A percentile compares a stretch with the other conserved stretches of the same genome.
Evolutionary conservation across 352 stramenopile species (phyloP).

Genomic region (Pythium aristosporum): DNA sequence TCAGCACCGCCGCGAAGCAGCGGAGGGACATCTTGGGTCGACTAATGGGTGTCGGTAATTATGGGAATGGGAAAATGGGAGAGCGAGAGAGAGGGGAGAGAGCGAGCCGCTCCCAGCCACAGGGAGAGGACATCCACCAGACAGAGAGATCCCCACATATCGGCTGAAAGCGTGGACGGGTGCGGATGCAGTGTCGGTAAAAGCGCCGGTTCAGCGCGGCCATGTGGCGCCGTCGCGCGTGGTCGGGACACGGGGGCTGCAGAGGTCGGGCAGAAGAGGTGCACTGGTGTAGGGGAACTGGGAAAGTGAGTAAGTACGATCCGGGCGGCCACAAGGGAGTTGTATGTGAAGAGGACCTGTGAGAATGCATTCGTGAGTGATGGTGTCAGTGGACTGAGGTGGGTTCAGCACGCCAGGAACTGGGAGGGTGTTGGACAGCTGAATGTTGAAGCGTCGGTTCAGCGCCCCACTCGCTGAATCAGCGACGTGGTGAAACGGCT

Average conservation of each 20-base stretch:
- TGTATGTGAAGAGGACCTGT: slow-evolving; percentile 6
- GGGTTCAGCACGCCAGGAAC: slow-evolving; percentile 21
- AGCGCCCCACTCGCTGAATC: neutral
- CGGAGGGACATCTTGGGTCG: too few relatives aligned
- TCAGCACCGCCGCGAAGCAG: neutral
- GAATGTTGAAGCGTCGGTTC: slow-evolving; percentile 9
- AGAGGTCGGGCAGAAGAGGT: slow-evolving; percentile 2
- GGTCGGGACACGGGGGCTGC: neutral
- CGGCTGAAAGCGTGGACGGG: too few relatives aligned
- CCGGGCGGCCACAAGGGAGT: slow-evolving; percentile 1
- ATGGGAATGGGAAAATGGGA: neutral
- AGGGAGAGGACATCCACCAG: neutral
- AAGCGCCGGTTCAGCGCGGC: slow-evolving; percentile 10
- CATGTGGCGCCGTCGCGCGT: neutral
- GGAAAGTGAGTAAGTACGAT: slow-evolving; percentile 15
- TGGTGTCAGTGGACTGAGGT: neutral
- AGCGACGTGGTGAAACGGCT: too few relatives aligned
- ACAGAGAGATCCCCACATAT: too few relatives aligned
- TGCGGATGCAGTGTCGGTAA: neutral
- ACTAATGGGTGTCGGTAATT: too few relatives aligned
- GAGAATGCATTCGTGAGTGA: slow-evolving; percentile 10
- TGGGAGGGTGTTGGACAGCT: neutral
- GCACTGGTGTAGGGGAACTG: slow-evolving; percentile 7
- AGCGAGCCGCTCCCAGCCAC: neutral
- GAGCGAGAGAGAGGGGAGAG: neutral